Base-by-base conservation (phyloP, 2,329 filamentous ascomycete species). In the Fusarium nelsonii region DNA sequence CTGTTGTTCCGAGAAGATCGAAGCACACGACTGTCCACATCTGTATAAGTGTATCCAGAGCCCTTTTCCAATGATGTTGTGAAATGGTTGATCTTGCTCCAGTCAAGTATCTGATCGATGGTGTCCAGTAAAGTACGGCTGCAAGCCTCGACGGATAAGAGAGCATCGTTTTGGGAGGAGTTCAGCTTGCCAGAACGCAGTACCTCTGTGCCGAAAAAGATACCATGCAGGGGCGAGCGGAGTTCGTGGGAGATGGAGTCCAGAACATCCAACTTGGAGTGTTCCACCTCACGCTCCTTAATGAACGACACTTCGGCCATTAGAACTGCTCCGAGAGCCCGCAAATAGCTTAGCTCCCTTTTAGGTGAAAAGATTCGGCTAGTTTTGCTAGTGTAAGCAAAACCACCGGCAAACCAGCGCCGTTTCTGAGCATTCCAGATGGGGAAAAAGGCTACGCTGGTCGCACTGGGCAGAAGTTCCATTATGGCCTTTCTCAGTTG, bases 1-100 rank as follows among this genome's bases (percentile, higher is more conserved):
- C 30, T 43, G 4, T 58, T 43, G 14, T n/a, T 30, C 11, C 46
- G 46, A 4, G 46, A 36, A 2, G 15, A n/a, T 0, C 46, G 46
- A 1, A 36, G 8, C 5, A 20, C 11, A 0, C 54, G 46, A 6
- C 15, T 36, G 2, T 43, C 36, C 1, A 30, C 37, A 2, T 58
- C 23, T 4, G 20, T 52, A 2, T 30, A 5, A 0, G 37, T 52
- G 10, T 52, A 28, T 2, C 18, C 20, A 3, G 53, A 9, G 2
- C 32, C 23, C 2, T 36, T 44, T 1, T 37, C 8, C 1, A 43
- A 30, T 1, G 55, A 53, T 7, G 46, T 32, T 7, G 37, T 36
- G 3, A 58, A 52, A 11, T 34, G 37, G 15, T 58, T 58, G 15
- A 58, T 52, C n/a, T 53, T 53, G 9, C 37, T 58, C 55, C 55